phyloP scores from a whole-genome alignment of 768 basidiomycete genomes.

The Lepiota brunneoincarnata region DNA sequence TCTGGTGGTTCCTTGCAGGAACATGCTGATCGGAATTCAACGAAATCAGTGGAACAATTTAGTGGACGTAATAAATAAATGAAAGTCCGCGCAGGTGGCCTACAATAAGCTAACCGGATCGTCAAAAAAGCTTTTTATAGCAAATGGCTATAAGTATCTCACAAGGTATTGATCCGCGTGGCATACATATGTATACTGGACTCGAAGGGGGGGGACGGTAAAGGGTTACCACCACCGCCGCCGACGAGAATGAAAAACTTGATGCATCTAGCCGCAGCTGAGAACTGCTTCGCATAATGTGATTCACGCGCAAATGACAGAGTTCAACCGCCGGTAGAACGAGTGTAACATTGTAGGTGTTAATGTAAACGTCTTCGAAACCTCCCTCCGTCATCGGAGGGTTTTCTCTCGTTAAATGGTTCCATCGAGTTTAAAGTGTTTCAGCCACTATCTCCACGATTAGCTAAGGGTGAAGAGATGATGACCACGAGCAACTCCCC shows the following conservation, averaged over 20 bases:
- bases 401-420: not conserved
- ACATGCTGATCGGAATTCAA: not conserved
- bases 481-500: not conserved
- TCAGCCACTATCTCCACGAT: not conserved
- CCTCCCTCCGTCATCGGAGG: slow-evolving; percentile 3
- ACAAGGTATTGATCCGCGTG: slow-evolving; percentile 1
- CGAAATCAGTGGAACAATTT: not conserved
- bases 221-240: not conserved
- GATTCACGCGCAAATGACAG: not conserved
- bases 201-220: not conserved
- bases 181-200: not conserved
- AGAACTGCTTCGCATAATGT: slow-evolving; percentile 7
- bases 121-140: slow-evolving; percentile 12
- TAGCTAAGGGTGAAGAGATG: not conserved
- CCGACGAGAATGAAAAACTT: not conserved
- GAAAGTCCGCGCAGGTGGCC: slow-evolving; percentile 6
- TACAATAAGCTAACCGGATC: not conserved
- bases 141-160: slow-evolving; percentile 1
- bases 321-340: not conserved
- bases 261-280: not conserved
- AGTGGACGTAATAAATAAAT: slow-evolving; percentile 2
- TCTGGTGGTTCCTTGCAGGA: not conserved
- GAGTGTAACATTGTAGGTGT: not conserved
- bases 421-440: not conserved
- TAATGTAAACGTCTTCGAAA: not conserved